Base-by-base conservation (phyloP, 495 filamentous ascomycete species). In the Penicillium robsamsonii region DNA sequence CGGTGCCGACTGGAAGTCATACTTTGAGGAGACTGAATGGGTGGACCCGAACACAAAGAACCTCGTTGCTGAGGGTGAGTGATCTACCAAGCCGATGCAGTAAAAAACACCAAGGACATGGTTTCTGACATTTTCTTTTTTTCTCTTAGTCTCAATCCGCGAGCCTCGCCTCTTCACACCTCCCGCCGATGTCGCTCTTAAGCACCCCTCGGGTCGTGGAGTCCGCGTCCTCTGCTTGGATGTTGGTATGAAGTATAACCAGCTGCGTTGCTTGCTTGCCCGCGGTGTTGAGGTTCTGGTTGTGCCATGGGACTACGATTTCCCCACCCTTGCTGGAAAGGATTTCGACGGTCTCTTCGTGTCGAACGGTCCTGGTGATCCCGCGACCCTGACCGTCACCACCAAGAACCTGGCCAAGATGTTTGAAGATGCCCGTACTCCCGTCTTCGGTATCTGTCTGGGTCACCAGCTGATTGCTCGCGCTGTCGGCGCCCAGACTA, bases 191-290 rank as follows among this genome's bases (percentile, higher is more conserved):
- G 73, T 79, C 53, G 84, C 89, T 42, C 76, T 89, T 31, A 88
- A 89, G 67, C 92, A 96, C 71, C 88, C 90, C 13, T 93, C 90
- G 24, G 93, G 94, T 27, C 88, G 91, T 48, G 77, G 85, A 41
- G 77, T 96, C 50, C 89, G 92, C 59, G 85, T 98, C 44, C 79
- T 98, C 30, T 96, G 91, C 67, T 80, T 98, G 54, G 94, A 98
- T 75, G 93, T 98, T 53, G 94, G 94, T 61, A 82, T 97, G 76
- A 98, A 98, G 73, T 96, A 87, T 76, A 98, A 97, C 75, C 94
- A 98, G 77, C 80, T 98, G 45, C 82, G 94, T 56, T 98, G 94
- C 76, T 83, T 98, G 48, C 79, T 98, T 40, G 84, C 81, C 52
- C 84, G 94, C 58, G 94, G 94, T n/a, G 86, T 97, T 22, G 94